phyloP scores from a whole-genome alignment of 2,329 filamentous ascomycete genomes.

The Aspergillus ibericus region DNA sequence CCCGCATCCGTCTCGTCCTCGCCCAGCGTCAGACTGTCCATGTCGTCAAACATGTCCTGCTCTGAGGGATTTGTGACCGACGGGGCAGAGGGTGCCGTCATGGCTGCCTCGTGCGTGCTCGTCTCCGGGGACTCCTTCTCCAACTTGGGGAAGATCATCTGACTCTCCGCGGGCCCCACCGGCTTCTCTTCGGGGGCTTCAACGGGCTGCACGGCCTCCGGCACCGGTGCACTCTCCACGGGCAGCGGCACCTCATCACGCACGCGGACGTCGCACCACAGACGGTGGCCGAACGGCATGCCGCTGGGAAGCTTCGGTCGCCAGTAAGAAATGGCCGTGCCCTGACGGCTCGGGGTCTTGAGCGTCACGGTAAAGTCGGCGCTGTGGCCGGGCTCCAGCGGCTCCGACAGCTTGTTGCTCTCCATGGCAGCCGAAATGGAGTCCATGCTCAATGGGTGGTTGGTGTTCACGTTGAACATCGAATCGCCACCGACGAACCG shows the following conservation, averaged over 20 bases:
- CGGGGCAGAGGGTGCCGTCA: conserved; percentile 31
- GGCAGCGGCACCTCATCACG: conserved; percentile 20
- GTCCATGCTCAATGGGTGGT: conserved; percentile 72
- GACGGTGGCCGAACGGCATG: conserved; percentile 81
- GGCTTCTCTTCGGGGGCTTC: conserved; percentile 38
- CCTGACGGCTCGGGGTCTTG: conserved; percentile 73
- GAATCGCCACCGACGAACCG: conserved; percentile 92
- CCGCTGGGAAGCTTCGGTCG: conserved; percentile 81
- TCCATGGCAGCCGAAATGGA: conserved; percentile 77
- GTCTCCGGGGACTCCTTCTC: conserved; percentile 87
- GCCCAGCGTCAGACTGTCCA: conserved; percentile 57
- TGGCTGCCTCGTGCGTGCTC: conserved; percentile 66
- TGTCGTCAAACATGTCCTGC: conserved; percentile 53
- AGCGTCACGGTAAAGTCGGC: conserved; percentile 80
- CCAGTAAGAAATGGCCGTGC: conserved; percentile 93
- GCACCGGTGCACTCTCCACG: conserved; percentile 11
- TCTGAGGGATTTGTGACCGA: conserved; percentile 51
- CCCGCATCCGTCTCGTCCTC: conserved; percentile 59
- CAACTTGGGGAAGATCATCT: conserved; percentile 96
- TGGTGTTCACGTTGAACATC: conserved; percentile 87
- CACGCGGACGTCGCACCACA: conserved; percentile 92
- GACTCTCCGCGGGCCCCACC: conserved; percentile 52
- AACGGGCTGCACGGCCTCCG: conserved; percentile 23
- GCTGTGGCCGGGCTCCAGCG: conserved; percentile 71
- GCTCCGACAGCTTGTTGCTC: conserved; percentile 71